Evolutionary conservation across 2,329 filamentous ascomycete species (phyloP).

Genomic region (Fusarium dimerum): DNA sequence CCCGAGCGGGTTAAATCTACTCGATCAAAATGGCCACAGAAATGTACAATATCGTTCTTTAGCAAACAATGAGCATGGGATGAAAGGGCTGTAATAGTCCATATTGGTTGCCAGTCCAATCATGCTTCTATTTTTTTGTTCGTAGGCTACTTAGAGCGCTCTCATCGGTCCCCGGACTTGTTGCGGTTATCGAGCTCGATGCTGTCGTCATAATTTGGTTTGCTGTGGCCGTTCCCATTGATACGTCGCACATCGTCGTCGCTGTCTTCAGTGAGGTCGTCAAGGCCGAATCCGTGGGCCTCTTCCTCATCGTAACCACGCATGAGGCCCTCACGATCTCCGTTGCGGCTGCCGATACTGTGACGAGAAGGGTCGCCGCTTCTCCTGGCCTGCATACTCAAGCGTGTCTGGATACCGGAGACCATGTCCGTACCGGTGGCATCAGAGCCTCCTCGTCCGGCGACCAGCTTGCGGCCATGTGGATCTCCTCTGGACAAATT

Average conservation of each 20-base stretch:
- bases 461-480: conserved; percentile 69
- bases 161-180: conserved; percentile 41
- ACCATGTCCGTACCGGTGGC: conserved; percentile 90
- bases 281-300: conserved; percentile 70
- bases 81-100: background rate
- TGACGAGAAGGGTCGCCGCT: conserved; percentile 67
- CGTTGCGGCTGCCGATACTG: conserved; percentile 63
- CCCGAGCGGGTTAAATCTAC: conserved; percentile 13
- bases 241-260: conserved; percentile 57
- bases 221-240: conserved; percentile 44
- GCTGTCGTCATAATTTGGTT: conserved; percentile 41
- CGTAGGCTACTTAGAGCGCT: background rate
- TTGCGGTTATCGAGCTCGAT: conserved; percentile 56
- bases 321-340: conserved; percentile 81
- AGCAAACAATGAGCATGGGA: conserved; percentile 21
- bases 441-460: conserved; percentile 65
- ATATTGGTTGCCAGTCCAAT: background rate
- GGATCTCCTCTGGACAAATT: conserved; percentile 94
- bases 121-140: conserved; percentile 24
- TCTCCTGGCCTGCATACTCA: conserved; percentile 88
- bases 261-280: conserved; percentile 76
- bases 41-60: conserved; percentile 30
- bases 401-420: conserved; percentile 82
- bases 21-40: conserved; percentile 24
- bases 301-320: conserved; percentile 87